Base-by-base conservation (phyloP, 257 asterid genomes). In the Coffea canephora region DNA sequence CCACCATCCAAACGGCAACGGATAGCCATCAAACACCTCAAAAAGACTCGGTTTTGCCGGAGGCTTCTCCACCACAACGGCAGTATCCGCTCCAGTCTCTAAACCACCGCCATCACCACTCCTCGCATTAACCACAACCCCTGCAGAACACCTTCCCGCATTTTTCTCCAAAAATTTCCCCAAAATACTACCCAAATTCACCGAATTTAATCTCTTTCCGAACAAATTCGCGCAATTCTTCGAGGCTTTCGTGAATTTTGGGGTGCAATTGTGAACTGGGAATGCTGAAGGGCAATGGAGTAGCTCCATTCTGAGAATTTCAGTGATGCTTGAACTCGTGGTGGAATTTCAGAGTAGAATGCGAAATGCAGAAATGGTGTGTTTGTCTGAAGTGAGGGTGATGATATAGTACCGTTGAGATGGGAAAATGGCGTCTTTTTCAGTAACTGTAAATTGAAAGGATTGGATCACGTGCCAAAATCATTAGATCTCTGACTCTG, bases 1-100 rank as follows among this genome's bases (percentile, higher is more conserved):
- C 99, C 99, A 10, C 93, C 98, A 41, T 92, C 97, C 99, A 85
- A 91, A 92, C 77, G 99, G 99, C 86, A 86, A 69, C 69, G 99
- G 97, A 75, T 86, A 65, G 74, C 97, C 99, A 61, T 88, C 78
- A 14, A 87, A 82, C 48, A 94, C 91, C 91, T 91, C 89, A 55
- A 92, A 91, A 65, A 85, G 89, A 4, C 79, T 87, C 31, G 39
- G 84, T 69, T 65, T 79, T 0, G 70, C 69, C 74, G 86, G 88
- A n/a, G 89, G 92, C 85, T 84, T 89, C 85, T 89, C 93, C 80
- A 90, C 92, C 81, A 86, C 92, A 59, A 87, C 90, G n/a, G 92
- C 88, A 13, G 91, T 85, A 50, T 90, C 97, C 62, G 83, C 80
- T 39, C 79, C 55, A 27, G 46, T 48, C 39, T 81, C 73, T 21